Conservation (phyloP, 2,329 filamentous ascomycete genomes). For the Exophiala lecanii-corni region DNA sequence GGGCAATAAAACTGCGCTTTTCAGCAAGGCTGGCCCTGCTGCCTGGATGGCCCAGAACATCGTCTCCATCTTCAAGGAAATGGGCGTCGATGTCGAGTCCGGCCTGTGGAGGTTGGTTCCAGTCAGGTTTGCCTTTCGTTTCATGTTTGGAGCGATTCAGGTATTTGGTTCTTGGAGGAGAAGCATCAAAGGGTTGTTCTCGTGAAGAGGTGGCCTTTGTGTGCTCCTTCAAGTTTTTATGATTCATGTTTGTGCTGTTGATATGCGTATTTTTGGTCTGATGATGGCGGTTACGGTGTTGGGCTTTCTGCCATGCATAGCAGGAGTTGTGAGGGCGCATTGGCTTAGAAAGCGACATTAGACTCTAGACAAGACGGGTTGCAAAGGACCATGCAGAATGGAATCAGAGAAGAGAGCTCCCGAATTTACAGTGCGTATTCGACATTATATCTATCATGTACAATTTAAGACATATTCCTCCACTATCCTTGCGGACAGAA, state of each 20-base stretch:
- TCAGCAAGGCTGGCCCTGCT: slow-evolving; percentile 24
- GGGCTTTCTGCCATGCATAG: no score
- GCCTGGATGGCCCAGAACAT: slow-evolving; percentile 15
- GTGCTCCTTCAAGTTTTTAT: slow-evolving; percentile 1
- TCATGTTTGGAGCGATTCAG: slow-evolving; percentile 1
- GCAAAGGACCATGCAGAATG: no score
- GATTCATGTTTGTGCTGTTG: background rate
- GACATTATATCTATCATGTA: no score
- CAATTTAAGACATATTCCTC: no score
- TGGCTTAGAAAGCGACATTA: no score
- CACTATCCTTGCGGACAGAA: no score
- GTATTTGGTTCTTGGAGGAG: slow-evolving; percentile 10
- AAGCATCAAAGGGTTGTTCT: background rate
- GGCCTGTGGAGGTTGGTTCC: slow-evolving; percentile 18
- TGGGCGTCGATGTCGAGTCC: slow-evolving; percentile 13
- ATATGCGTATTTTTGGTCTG: no score
- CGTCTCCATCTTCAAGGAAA: slow-evolving; percentile 11
- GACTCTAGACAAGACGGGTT: no score
- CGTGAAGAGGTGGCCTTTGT: slow-evolving; percentile 1
- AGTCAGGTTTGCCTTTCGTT: background rate
- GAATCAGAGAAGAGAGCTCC: no score
- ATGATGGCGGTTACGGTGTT: no score
- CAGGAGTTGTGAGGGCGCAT: no score
- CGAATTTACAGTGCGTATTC: no score
- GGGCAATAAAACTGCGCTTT: slow-evolving; percentile 26